Percentiles rank a stretch among this genome's conserved stretches.
Evolutionary conservation across 2,329 filamentous ascomycete species (phyloP).

Genomic region (Tolypocladium ovalisporum): DNA sequence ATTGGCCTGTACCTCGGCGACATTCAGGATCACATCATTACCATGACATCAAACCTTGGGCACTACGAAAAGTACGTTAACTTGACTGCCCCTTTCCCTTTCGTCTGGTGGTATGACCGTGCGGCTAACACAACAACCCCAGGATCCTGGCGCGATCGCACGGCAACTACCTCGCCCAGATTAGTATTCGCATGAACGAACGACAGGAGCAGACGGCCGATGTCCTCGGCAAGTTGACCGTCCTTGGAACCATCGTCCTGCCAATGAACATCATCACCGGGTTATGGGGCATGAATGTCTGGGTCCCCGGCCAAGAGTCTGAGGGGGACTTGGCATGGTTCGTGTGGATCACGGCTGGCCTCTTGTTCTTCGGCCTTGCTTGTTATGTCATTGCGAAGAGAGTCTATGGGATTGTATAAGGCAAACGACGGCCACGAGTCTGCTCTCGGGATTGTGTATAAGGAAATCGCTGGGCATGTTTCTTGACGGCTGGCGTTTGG

Average conservation of each 20-base stretch:
- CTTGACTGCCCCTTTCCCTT: background rate
- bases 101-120: background rate
- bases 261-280: slow-evolving; percentile 99
- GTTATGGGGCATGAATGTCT: slow-evolving; percentile 98
- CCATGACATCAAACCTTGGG: slow-evolving; percentile 91
- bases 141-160: slow-evolving; percentile 81
- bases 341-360: slow-evolving; percentile 59
- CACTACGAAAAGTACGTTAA: slow-evolving; percentile 84
- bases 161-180: slow-evolving; percentile 96
- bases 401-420: slow-evolving; percentile 66
- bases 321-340: slow-evolving; percentile 71
- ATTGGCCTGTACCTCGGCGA: slow-evolving; percentile 97
- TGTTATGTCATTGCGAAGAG: slow-evolving; percentile 79
- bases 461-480: background rate
- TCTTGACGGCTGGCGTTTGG: background rate
- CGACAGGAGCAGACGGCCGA: slow-evolving; percentile 92
- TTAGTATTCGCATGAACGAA: slow-evolving; percentile 98
- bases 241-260: slow-evolving; percentile 90
- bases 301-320: slow-evolving; percentile 82
- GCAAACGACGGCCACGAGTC: background rate
- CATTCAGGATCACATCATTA: slow-evolving; percentile 98
- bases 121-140: slow-evolving; percentile 3
- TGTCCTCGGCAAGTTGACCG: slow-evolving; percentile 86
- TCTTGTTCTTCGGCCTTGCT: slow-evolving; percentile 66
- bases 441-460: background rate